Evolutionary conservation across 257 asterid species (phyloP), one percentile per base, ranked within the genome.

Genomic region (Apocynum venetum): DNA sequence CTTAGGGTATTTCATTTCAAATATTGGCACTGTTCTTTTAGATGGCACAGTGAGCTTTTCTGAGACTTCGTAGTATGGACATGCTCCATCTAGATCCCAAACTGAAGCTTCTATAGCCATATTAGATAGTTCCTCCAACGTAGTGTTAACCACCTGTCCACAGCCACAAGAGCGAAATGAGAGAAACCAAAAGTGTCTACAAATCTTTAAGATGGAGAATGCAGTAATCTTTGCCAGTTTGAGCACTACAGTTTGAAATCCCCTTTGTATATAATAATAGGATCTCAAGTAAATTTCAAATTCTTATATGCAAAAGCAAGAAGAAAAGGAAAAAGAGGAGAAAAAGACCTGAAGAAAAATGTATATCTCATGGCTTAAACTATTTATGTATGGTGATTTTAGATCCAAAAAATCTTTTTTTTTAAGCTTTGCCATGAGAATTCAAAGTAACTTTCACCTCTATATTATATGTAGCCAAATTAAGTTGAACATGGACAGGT

Each of bases 401-500:
- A 25, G 31, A 25, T 25, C 31, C 31, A 25, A 25, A 25, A 25
- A 25, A 25, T 25, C 31, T 25, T 25, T 25, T 25, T 25, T 25
- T 25, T 25, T 25, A 25, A 25, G 31, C 31, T 25, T 25, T 25
- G 31, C 31, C 31, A 25, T 25, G 31, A 25, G 31, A 25, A 25
- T 25, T 25, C 31, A 25, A 25, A 49, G 59, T 14, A 5, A 51
- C 64, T 14, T 46, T 83, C 81, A 95, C 98, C 97, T 95, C 99
- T 17, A 95, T 70, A 73, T 86, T 84, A 71, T 83, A 91, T 15
- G 97, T 88, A 17, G 80, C 83, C 72, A 95, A 89, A 87, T 95
- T 95, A 52, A 95, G 90, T 88, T 95, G 99, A 81, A 93, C 96
- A 81, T 95, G 99, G 82, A 93, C 85, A 64, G 98, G 94, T 83